Conservation (phyloP, 345 rosid genomes). For the Salix arbutifolia region DNA sequence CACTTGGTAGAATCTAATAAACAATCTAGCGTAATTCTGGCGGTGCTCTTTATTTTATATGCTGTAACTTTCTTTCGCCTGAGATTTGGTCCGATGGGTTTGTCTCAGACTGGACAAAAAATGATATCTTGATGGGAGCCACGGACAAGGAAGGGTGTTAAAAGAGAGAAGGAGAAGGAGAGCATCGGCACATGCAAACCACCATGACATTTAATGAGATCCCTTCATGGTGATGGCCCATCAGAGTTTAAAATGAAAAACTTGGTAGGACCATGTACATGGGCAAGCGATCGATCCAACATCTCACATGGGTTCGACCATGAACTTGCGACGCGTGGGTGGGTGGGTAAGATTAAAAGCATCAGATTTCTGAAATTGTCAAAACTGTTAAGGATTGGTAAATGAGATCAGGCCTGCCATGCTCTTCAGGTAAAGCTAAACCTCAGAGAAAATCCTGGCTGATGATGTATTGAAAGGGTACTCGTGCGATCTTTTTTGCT, state of each 20-base stretch:
- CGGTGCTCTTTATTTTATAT: background rate
- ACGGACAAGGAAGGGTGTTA: background rate
- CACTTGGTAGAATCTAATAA: background rate
- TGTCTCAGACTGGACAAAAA: background rate
- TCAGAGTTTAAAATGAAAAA: background rate
- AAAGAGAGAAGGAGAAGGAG: background rate
- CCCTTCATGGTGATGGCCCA: no score
- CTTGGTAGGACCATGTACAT: background rate
- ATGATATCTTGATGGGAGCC: background rate
- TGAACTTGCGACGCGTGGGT: background rate
- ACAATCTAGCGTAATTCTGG: background rate
- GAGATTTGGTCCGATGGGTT: background rate
- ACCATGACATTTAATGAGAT: background rate
- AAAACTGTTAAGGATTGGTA: no score
- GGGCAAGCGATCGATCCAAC: background rate
- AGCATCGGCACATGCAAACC: constrained; percentile 2
- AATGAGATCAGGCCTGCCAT: background rate
- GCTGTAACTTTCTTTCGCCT: background rate
- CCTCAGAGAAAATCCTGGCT: background rate
- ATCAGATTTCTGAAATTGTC: background rate
- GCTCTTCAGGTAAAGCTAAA: background rate
- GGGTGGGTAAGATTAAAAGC: background rate
- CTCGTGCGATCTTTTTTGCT: background rate
- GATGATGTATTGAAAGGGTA: background rate
- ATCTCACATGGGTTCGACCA: background rate